These are phyloP conservation scores for Colletotrichum scovillei DNA, from an alignment of 2,329 filamentous ascomycete genomes.

Conservation along the genomic window DNA sequence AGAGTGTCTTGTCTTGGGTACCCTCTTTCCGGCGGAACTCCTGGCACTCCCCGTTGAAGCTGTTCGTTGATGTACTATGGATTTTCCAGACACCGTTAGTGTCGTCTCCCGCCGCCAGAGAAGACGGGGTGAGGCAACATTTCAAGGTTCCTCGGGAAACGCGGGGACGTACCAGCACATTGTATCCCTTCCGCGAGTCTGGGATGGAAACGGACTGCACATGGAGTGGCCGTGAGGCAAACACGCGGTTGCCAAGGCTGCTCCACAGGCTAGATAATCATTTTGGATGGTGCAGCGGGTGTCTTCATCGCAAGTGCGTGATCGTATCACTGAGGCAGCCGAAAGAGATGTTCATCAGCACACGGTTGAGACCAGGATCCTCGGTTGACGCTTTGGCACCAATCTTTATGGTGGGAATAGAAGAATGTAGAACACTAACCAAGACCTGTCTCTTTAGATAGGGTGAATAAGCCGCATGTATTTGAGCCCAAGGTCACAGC, in stretches of 20 bases:
- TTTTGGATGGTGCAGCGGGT: background rate
- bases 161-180: constrained; percentile 19
- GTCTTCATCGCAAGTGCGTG: constrained; percentile 3
- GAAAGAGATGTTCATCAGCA: background rate
- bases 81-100: background rate
- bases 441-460: background rate
- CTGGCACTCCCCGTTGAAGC: constrained; percentile 9
- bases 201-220: background rate
- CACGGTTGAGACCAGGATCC: no score
- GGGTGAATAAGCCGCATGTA: constrained; percentile 52
- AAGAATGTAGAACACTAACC: background rate
- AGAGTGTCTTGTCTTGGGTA: constrained; percentile 5
- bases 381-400: no score
- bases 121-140: no score
- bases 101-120: background rate
- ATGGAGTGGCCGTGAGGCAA: background rate
- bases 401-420: background rate
- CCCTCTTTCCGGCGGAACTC: constrained; percentile 19
- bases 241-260: background rate
- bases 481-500: constrained; percentile 62
- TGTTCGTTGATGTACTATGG: background rate
- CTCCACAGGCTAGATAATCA: constrained; percentile 11
- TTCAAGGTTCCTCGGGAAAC: no score
- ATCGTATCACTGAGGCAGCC: background rate
- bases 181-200: background rate